Evolutionary conservation across 2,329 filamentous ascomycete genomes (phyloP), one percentile per base, ranked within the genome.

Genomic region (Helminthosporium solani): DNA sequence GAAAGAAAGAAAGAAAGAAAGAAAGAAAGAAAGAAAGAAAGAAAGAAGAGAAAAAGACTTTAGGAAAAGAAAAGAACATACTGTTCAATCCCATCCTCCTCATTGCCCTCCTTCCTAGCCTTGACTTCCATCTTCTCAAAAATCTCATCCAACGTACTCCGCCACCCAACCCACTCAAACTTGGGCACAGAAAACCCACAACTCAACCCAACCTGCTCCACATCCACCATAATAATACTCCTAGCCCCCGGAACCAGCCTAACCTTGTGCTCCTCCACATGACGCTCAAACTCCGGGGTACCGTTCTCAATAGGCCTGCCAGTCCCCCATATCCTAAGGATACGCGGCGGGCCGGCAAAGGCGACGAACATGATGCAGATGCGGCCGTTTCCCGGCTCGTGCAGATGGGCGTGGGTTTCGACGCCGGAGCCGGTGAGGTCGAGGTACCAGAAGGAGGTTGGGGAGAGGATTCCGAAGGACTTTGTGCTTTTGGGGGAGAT

Each of bases 401-500:
- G 61, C 8, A 76, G 53, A 42, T 76, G 73, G 0, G 66, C 61
- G 23, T 72, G 70, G 0, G 73, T 76, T 50, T 76, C 73, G n/a
- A 70, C 61, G 7, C 73, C 73, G 12, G 60, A 67, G 11, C 73
- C 73, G 1, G 65, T 68, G 0, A 75, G 60, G 42, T 76, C 73
- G 53, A 74, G 64, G 49, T 74, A 76, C 71, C 72, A 75, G 57
- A 75, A 76, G 0, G 64, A 63, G 4, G 59, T 64, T 6, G 68
- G 56, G 25, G 68, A 63, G 3, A 71, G 36, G 19, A 76, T 63
- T 21, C 73, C 73, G 46, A 74, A 74, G 46, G 74, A 73, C 23
- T 66, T 40, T 5, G 73, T 72, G 44, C 73, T 73, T 54, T 76
- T 76, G 2, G 73, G 73, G 0, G 71, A 74, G 50, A 75, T 65